Evolutionary conservation across 768 basidiomycete species (phyloP), one percentile per base, ranked within the genome.

Genomic region (Lepiota subincarnata): DNA sequence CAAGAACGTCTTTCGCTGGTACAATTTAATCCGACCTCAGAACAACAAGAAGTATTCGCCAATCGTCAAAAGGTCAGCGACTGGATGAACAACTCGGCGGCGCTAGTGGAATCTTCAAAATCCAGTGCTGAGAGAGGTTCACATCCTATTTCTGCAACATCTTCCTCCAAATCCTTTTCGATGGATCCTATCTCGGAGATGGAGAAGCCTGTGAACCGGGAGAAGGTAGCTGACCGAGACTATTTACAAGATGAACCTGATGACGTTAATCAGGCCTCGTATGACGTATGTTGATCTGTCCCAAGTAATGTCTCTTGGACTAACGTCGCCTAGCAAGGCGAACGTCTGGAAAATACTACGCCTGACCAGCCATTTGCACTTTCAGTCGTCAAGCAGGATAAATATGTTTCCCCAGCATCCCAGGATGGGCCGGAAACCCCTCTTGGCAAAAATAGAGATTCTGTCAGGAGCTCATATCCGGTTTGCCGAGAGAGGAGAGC

Each of bases 41-140:
- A 47, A n/a, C 36, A 28, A 24, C 52, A 12, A 28, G 38, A 53
- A 28, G 24, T 46, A 47, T 24, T 16, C 12, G 44, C 35, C 24
- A 53, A 46, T 39, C 44, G 43, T 18, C 52, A 40, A 46, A 46
- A 47, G 31, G 52, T 47, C 36, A 40, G 37, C 22, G 46, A 47
- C 6, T 53, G 52, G 44, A 44, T 52, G n/a, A 44, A n/a, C 37
- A 43, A 18, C 26, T 53, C 52, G 43, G 44, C 37, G 14, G 47
- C 53, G 38, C 19, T 18, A 8, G 47, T 48, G 28, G 26, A 11
- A 18, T 54, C 26, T 20, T 37, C 46, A 36, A 35, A 41, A 36
- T 54, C 45, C 8, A 22, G 34, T 24, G 22, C 26, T 35, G 45
- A 35, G 13, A 26, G 45, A 35, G 53, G 11, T 7, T 34, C 31